These are phyloP conservation scores for Schwanniomyces etchellsii DNA, from an alignment of 1,139 yeast genomes.

Conservation along the genomic window DNA sequence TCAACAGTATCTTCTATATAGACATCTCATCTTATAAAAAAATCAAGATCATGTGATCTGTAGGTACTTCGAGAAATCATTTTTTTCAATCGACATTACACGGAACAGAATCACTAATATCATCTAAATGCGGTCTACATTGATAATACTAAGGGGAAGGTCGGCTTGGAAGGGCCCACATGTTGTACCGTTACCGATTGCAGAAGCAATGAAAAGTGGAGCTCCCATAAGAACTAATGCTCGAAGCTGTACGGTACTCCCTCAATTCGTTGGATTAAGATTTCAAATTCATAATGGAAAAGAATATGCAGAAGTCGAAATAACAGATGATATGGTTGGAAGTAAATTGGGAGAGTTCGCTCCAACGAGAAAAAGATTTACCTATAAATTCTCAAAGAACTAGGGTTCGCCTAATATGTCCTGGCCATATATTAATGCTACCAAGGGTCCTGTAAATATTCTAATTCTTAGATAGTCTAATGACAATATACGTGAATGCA, in stretches of 20 bases:
- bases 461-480: no score
- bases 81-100: no score
- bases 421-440: no score
- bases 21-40: no score
- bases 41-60: no score
- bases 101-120: no score
- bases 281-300: conserved; percentile 96
- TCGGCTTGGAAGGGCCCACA: conserved; percentile 94
- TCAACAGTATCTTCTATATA: no score
- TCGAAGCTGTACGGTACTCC: conserved; percentile 87
- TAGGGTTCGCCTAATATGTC: conserved; percentile 12
- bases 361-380: conserved; percentile 83
- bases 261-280: conserved; percentile 89
- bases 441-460: no score
- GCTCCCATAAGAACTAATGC: conserved; percentile 93
- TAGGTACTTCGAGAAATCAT: no score
- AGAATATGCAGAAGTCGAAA: conserved; percentile 83
- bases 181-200: conserved; percentile 87
- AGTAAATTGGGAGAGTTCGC: conserved; percentile 93
- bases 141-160: conserved; percentile 48
- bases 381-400: conserved; percentile 69
- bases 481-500: no score
- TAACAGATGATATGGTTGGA: conserved; percentile 97
- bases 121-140: conserved; percentile 63
- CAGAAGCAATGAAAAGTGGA: conserved; percentile 74